Evolutionary conservation across 192 early-diverging fungal species (phyloP), one percentile per base, ranked within the genome.

Genomic region (Backusella mclennaniae): DNA sequence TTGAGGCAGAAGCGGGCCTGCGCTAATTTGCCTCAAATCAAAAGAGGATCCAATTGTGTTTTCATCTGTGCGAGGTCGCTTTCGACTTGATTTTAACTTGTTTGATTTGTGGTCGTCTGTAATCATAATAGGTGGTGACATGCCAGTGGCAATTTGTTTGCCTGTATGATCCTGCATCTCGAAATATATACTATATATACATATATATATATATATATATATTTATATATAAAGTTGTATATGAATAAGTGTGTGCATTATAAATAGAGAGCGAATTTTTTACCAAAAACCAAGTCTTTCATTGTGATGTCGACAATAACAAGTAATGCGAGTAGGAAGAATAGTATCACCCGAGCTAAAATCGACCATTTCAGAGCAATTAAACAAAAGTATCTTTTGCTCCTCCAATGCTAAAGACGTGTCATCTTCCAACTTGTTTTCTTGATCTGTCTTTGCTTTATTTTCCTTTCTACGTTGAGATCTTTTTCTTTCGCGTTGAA

Each of bases 21-120:
- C 68, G 68, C 68, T 69, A 42, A 29, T 26, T 49, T 46, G 70
- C 21, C 39, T 71, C 15, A 23, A 6, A 19, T 71, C 70, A 33
- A 71, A 71, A 2, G 70, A 44, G 26, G 23, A 15, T 44, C 56
- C 56, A 29, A 63, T 63, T 0, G 21, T 21, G 46, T 21, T 44
- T 29, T 44, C 23, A 2, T 89, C 80, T 14, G 81, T 78, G 9
- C 77, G 72, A 19, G 52, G 38, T 35, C 74, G 66, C 19, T 82
- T 82, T 29, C 81, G 53, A 31, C 74, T 71, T 31, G 82, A 31
- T 68, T 89, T 89, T n/a, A 86, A 81, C 69, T 89, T 89, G 35
- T 92, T 90, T 14, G 95, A 95, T 83, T 98, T 98, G 87, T 98
- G 97, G 83, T 98, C 97, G 75, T 98, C 97, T 4, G 97, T 98